These are phyloP conservation scores for Candida frijolesensis DNA, from an alignment of 1,139 yeast genomes.

Conservation along the genomic window DNA sequence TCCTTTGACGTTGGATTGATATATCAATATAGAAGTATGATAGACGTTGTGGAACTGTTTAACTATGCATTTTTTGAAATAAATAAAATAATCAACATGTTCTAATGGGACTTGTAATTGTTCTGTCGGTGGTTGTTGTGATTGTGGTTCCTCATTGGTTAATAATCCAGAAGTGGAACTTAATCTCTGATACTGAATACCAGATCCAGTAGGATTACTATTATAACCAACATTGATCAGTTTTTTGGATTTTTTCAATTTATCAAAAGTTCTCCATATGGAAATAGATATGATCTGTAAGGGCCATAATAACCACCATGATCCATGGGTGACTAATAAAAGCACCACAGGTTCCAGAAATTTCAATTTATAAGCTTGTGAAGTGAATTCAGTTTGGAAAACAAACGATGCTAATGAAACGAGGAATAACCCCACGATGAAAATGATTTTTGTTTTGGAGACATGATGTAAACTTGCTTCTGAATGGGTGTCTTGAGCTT, in stretches of 20 bases:
- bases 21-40: slow-evolving; percentile 53
- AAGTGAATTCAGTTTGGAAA: slow-evolving; percentile 77
- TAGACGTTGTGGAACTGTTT: slow-evolving; percentile 53
- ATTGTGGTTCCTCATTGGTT: slow-evolving; percentile 21
- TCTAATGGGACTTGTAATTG: slow-evolving; percentile 17
- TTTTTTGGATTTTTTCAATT: slow-evolving; percentile 18
- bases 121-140: slow-evolving; percentile 2
- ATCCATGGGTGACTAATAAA: slow-evolving; percentile 72
- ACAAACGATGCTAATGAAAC: slow-evolving; percentile 69
- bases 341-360: slow-evolving; percentile 73
- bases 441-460: slow-evolving; percentile 45
- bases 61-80: slow-evolving; percentile 44
- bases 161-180: slow-evolving; percentile 32
- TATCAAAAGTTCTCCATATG: slow-evolving; percentile 40
- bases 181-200: slow-evolving; percentile 31
- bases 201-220: slow-evolving; percentile 3
- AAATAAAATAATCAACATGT: slow-evolving; percentile 24
- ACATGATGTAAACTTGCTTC: slow-evolving; percentile 12
- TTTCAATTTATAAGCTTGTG: slow-evolving; percentile 61
- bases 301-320: slow-evolving; percentile 80
- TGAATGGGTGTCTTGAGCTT: slow-evolving; percentile 12
- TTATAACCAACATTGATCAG: neutral
- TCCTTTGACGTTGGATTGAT: slow-evolving; percentile 40
- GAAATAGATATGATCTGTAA: slow-evolving; percentile 59
- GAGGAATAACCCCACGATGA: slow-evolving; percentile 59